Evolutionary conservation across 129 eudicot genomes (phyloP), one percentile per base, ranked within the genome.

Genomic region (Flaveria linearis): DNA sequence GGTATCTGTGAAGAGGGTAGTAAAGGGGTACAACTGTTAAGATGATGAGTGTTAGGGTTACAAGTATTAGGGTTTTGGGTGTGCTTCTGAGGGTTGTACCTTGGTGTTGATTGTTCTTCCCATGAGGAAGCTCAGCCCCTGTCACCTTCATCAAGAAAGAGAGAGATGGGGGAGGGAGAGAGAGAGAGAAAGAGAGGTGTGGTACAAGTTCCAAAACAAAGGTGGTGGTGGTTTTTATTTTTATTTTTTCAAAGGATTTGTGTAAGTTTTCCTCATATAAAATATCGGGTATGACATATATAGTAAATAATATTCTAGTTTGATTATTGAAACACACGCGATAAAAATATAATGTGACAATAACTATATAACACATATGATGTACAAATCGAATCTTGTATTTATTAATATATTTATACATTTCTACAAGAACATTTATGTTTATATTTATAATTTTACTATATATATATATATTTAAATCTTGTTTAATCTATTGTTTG

Each of bases 21-120:
- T 79, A 78, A 53, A 87, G 83, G 17, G 82, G 86, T 47, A 87
- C 76, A 57, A 87, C 76, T 20, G 88, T 79, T 78, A 84, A 80
- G 77, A 87, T 84, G 55, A 84, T 69, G 11, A 87, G 77, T 52
- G 85, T 71, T 72, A 80, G 46, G 46, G 79, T 70, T 65, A 79
- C 33, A 3, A 87, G 63, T 1, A 84, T 66, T 26, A 84, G 39
- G 73, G 78, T 77, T 69, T 69, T 86, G 7, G 87, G 45, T 74
- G 80, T 75, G 81, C 66, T 86, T 75, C 76, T 79, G 16, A 81
- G 66, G 17, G 53, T 69, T 71, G 73, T 49, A 79, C 46, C 70
- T 28, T 73, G 69, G 13, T 39, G 33, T 33, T 71, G 49, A 46
- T 51, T 63, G 81, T 66, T 81, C 68, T 81, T 86, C 33, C 73